phyloP scores from a whole-genome alignment of 2,329 filamentous ascomycete species.

The Coniochaeta prunicola region DNA sequence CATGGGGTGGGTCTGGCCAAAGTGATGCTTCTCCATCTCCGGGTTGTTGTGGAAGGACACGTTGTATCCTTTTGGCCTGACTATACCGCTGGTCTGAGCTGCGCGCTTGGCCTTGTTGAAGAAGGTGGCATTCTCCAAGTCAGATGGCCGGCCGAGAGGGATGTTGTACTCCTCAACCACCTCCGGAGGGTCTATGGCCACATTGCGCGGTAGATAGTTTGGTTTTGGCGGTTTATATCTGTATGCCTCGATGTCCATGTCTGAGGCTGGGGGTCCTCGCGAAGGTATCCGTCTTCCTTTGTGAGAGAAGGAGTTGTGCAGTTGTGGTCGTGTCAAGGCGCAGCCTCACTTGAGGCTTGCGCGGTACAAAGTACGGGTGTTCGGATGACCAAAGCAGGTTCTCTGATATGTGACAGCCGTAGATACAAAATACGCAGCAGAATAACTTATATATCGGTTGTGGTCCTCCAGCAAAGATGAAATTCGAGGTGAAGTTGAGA shows the following conservation, averaged over 20 bases:
- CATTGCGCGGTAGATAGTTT: slow-evolving; percentile 52
- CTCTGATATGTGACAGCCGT: not conserved
- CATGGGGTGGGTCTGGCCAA: slow-evolving; percentile 96
- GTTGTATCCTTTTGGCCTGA: slow-evolving; percentile 74
- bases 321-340: not conserved
- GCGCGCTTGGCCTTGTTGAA: slow-evolving; percentile 50
- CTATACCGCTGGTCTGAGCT: slow-evolving; percentile 60
- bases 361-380: not conserved
- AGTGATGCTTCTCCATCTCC: slow-evolving; percentile 92
- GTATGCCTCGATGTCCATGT: slow-evolving; percentile 41
- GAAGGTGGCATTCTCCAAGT: slow-evolving; percentile 49
- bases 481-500: not conserved
- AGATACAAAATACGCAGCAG: not conserved
- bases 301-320: not conserved
- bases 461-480: not conserved
- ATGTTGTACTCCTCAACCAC: slow-evolving; percentile 45
- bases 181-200: slow-evolving; percentile 39
- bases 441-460: not conserved
- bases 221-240: slow-evolving; percentile 48
- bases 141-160: slow-evolving; percentile 41
- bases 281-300: not conserved
- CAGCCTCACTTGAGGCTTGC: not conserved
- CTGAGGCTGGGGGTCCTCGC: not conserved
- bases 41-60: slow-evolving; percentile 96
- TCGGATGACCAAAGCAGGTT: not conserved